Evolutionary conservation across 2,329 filamentous ascomycete genomes (phyloP).

Genomic region (Trichoderma arundinaceum): DNA sequence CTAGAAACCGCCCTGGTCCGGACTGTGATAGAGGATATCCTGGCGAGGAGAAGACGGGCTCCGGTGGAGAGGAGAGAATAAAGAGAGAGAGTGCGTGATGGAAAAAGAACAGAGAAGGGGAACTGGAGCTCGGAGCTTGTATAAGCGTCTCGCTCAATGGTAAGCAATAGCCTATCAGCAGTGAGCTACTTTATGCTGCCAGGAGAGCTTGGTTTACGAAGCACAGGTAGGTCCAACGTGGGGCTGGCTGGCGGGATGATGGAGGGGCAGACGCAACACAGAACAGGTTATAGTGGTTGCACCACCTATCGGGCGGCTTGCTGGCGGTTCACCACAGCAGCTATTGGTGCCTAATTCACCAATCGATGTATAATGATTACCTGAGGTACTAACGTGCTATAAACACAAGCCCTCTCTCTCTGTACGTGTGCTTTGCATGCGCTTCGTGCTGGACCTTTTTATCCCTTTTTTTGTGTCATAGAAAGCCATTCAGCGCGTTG

Average conservation of each 20-base stretch:
- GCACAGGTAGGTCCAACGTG: slow-evolving; percentile 14
- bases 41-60: background rate
- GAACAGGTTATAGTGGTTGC: slow-evolving; percentile 29
- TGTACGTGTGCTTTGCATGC: background rate
- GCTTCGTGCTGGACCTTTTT: too few species aligned
- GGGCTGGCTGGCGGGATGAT: slow-evolving; percentile 18
- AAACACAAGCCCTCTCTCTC: background rate
- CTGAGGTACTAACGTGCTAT: background rate
- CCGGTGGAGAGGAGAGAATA: slow-evolving; percentile 6
- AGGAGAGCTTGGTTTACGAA: slow-evolving; percentile 24
- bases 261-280: slow-evolving; percentile 23
- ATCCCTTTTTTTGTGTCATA: too few species aligned
- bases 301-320: slow-evolving; percentile 14
- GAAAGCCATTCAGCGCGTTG: too few species aligned
- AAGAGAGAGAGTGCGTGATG: slow-evolving; percentile 4
- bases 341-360: slow-evolving; percentile 17
- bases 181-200: slow-evolving; percentile 19
- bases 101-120: slow-evolving; percentile 22
- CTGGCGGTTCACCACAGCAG: slow-evolving; percentile 16
- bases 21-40: background rate
- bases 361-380: slow-evolving; percentile 1
- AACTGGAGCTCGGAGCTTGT: slow-evolving; percentile 20
- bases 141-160: slow-evolving; percentile 18
- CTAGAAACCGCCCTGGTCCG: slow-evolving; percentile 10
- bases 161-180: slow-evolving; percentile 26